Evolutionary conservation across 1,284 basidiomycete genomes (phyloP).

Genomic region (Cutaneotrichosporon dermatis): DNA sequence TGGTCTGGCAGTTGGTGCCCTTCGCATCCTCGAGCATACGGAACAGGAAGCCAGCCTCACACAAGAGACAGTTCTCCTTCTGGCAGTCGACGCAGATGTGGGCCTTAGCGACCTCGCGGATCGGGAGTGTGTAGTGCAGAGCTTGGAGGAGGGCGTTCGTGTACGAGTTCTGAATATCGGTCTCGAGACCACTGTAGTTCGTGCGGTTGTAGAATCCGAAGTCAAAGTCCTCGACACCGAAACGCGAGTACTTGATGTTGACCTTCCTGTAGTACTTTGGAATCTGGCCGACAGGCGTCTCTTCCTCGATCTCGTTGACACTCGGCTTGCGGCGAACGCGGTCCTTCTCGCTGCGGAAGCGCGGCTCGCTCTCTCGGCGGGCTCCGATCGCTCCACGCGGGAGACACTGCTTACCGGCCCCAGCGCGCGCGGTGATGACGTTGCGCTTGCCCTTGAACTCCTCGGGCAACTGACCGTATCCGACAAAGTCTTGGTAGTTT

Average conservation of each 20-base stretch:
- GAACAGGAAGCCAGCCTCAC: constrained; percentile 91
- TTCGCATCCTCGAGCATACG: constrained; percentile 93
- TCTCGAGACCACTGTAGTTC: constrained; percentile 84
- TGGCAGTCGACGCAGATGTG: constrained; percentile 85
- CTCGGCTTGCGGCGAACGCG: constrained; percentile 41
- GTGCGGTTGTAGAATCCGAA: constrained; percentile 96
- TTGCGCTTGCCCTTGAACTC: constrained; percentile 80
- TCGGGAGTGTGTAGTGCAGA: constrained; percentile 75
- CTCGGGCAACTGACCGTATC: constrained; percentile 78
- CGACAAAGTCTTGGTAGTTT: constrained; percentile 81
- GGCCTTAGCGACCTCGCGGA: constrained; percentile 77
- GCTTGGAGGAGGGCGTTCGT: constrained; percentile 89
- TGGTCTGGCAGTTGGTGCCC: constrained; percentile 92
- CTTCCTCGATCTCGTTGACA: constrained; percentile 22
- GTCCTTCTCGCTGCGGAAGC: constrained; percentile 79
- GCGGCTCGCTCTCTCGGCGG: constrained; percentile 51
- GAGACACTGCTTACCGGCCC: constrained; percentile 37
- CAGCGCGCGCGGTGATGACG: constrained; percentile 52
- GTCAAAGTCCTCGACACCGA: constrained; percentile 98
- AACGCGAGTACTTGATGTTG: constrained; percentile 97
- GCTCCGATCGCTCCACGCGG: constrained; percentile 20
- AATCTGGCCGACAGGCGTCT: constrained; percentile 53
- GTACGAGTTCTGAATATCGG: constrained; percentile 95
- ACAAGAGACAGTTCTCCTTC: constrained; percentile 86
- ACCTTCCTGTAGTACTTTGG: constrained; percentile 84